Conservation (phyloP, 1,284 basidiomycete genomes). For the Wolfiporia cocos region DNA sequence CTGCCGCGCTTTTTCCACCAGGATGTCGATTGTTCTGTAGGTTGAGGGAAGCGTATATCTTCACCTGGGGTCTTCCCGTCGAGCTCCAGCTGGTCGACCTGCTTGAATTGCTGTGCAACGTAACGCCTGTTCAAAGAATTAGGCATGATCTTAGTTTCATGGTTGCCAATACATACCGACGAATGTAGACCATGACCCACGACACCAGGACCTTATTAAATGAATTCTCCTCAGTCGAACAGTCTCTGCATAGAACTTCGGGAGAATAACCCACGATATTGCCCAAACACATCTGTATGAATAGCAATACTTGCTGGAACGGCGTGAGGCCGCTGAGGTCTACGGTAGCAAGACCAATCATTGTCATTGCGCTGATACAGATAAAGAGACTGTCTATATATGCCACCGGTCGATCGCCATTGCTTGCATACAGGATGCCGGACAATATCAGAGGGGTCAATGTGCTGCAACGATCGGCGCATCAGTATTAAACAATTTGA, state of each 20-base stretch:
- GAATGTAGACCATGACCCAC: constrained; percentile 66
- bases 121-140: constrained; percentile 46
- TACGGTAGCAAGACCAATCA: constrained; percentile 72
- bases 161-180: constrained; percentile 37
- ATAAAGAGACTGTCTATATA: constrained; percentile 72
- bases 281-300: constrained; percentile 67
- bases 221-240: not conserved
- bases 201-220: constrained; percentile 20
- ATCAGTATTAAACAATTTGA: too few species aligned
- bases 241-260: not conserved
- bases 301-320: constrained; percentile 74
- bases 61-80: too few species aligned
- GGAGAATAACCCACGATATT: constrained; percentile 58
- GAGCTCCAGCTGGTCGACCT: constrained; percentile 63
- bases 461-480: too few species aligned
- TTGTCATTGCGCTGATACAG: constrained; percentile 73
- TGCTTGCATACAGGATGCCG: too few species aligned
- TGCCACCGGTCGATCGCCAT: too few species aligned
- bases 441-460: too few species aligned
- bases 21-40: too few species aligned
- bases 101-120: constrained; percentile 68
- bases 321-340: constrained; percentile 68
- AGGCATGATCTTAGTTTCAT: not conserved
- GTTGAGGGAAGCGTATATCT: too few species aligned
- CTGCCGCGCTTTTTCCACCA: too few species aligned